Evolutionary conservation across 2,329 filamentous ascomycete genomes (phyloP).

Genomic region (Pseudopyricularia javanii): DNA sequence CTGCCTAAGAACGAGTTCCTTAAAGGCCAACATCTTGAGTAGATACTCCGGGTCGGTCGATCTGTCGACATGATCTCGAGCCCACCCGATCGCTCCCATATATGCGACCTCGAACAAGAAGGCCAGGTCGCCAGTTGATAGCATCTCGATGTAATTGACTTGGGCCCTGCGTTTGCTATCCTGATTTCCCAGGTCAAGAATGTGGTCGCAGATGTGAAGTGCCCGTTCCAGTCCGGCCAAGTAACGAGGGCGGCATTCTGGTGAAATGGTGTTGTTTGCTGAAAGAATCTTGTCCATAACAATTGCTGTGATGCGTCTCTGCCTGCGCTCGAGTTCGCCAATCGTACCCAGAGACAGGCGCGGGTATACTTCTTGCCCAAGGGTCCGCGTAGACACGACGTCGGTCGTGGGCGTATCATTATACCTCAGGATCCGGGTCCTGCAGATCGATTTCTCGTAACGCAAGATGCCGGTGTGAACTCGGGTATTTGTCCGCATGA

Average conservation of each 20-base stretch:
- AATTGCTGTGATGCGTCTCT: not conserved
- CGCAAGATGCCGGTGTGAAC: not conserved
- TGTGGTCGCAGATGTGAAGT: not conserved
- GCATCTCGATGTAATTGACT: not conserved
- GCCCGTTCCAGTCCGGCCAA: not conserved
- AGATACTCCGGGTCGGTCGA: not conserved
- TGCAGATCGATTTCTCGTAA: conserved; percentile 1
- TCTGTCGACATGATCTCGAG: not conserved
- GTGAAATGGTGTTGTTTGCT: not conserved
- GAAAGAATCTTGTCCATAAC: not conserved
- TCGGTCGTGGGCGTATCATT: not conserved
- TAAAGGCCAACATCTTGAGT: not conserved
- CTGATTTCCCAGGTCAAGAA: not conserved
- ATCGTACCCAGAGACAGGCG: not conserved
- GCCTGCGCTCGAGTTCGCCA: not conserved
- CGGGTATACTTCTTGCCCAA: not conserved
- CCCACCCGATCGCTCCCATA: not conserved
- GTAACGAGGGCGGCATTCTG: not conserved
- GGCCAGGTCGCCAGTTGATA: not conserved
- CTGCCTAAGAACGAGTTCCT: conserved; percentile 1
- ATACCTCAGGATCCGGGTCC: not conserved
- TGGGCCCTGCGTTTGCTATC: not conserved
- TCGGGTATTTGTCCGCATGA: not conserved
- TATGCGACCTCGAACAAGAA: conserved; percentile 1
- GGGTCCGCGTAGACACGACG: not conserved